A percentile compares a stretch with the other conserved stretches of the same genome.
Evolutionary conservation across 2,329 filamentous ascomycete genomes (phyloP).

Genomic region (Triangularia setosa): DNA sequence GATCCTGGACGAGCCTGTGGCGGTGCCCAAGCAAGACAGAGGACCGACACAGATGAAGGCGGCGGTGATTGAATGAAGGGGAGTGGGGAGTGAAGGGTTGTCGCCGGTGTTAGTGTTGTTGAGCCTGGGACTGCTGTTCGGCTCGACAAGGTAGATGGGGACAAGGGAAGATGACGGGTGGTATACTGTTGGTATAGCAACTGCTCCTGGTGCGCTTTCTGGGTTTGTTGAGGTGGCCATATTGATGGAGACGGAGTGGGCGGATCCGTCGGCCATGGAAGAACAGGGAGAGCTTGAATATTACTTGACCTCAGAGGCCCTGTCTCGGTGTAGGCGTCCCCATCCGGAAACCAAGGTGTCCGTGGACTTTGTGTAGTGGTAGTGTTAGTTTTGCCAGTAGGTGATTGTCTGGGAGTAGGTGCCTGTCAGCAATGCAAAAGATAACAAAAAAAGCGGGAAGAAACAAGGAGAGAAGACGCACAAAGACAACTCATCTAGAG

Average conservation of each 20-base stretch:
- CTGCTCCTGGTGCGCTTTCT: neutral
- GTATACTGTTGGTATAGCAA: neutral
- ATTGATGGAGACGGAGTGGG: neutral
- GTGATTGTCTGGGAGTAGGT: conserved; percentile 12
- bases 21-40: neutral
- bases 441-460: neutral
- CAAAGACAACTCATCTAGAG: conserved; percentile 20
- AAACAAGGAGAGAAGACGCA: neutral
- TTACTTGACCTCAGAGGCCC: conserved; percentile 7
- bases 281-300: neutral
- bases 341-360: conserved; percentile 20
- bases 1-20: neutral
- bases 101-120: neutral
- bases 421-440: neutral
- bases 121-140: neutral
- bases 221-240: neutral
- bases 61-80: neutral
- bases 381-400: conserved; percentile 11
- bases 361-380: conserved; percentile 17
- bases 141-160: neutral
- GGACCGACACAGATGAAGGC: neutral
- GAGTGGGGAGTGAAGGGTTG: neutral
- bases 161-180: neutral
- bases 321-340: conserved; percentile 18
- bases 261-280: conserved; percentile 8